phyloP scores from a whole-genome alignment of 2,329 filamentous ascomycete species.

The Cordyceps javanica region DNA sequence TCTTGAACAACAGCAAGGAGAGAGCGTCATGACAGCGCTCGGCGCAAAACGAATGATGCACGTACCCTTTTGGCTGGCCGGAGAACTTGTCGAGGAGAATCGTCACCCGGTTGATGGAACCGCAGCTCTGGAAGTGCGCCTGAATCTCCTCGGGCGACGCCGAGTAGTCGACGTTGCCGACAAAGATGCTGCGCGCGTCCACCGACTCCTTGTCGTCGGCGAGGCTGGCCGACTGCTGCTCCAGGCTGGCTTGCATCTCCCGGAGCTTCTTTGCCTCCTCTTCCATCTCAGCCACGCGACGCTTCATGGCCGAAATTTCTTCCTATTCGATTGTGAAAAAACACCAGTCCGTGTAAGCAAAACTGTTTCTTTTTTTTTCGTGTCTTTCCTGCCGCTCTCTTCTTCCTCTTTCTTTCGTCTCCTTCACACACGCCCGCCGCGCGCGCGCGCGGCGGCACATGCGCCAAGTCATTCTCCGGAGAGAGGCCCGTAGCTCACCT shows the following conservation, averaged over 20 bases:
- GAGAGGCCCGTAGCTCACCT: constrained; percentile 12
- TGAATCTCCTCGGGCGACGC: constrained; percentile 97
- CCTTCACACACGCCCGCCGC: too few species aligned
- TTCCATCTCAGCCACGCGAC: constrained; percentile 82
- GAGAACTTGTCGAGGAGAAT: constrained; percentile 98
- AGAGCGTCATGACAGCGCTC: not conserved
- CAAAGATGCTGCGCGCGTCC: constrained; percentile 92
- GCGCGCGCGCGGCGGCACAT: too few species aligned
- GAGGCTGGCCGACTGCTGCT: constrained; percentile 76
- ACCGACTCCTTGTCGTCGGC: constrained; percentile 94
- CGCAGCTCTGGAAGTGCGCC: constrained; percentile 94
- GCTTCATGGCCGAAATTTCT: constrained; percentile 85
- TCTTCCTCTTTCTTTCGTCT: not conserved
- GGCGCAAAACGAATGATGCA: constrained; percentile 1
- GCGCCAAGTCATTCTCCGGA: not conserved
- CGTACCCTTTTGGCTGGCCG: constrained; percentile 97
- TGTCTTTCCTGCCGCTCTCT: not conserved
- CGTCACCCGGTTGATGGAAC: constrained; percentile 95
- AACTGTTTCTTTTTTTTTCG: not conserved
- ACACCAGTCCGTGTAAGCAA: constrained; percentile 1
- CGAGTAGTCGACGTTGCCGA: constrained; percentile 97
- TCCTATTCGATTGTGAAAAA: constrained; percentile 39
- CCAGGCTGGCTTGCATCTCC: constrained; percentile 80
- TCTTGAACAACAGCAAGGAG: too few species aligned
- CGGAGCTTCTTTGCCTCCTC: constrained; percentile 79